Base-by-base conservation (phyloP, 495 filamentous ascomycete species). In the Penicillium turbatum region DNA sequence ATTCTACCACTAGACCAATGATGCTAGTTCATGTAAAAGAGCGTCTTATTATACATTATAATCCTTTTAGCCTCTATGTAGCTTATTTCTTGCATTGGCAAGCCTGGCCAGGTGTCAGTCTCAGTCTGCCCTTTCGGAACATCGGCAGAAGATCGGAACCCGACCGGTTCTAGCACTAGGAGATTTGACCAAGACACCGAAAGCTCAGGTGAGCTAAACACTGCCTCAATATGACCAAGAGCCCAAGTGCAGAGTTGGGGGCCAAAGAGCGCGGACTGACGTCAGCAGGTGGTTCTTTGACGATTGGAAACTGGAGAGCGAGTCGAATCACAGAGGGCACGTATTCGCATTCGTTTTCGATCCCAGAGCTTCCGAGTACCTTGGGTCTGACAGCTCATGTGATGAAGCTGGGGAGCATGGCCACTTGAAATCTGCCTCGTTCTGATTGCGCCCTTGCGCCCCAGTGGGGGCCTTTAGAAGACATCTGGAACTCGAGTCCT, bases 1-100 rank as follows among this genome's bases (percentile, higher is more conserved):
- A 79, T 79, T 79, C 73, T 79, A 79, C 76, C 76, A 79, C 76
- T 79, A 79, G 74, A 79, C 76, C 76, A 79, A 75, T 75, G 72
- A 76, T 75, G 75, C 75, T 70, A 54, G 34, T 66, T 52, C 0
- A 57, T 58, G 21, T 27, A 41, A 26, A 30, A 21, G 9, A 4
- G 37, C 16, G 5, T 16, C 1, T 37, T 37, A 16, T 37, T 15
- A 24, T 16, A 16, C 15, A 2, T 3, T 37, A 9, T 9, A 31
- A 7, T 31, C 1, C 6, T 31, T n/a, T n/a, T n/a, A n/a, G n/a
- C n/a, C n/a, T n/a, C n/a, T n/a, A n/a, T n/a, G n/a, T n/a, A n/a
- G n/a, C n/a, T n/a, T n/a, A n/a, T n/a, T n/a, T n/a, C n/a, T n/a
- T n/a, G n/a, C n/a, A n/a, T n/a, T n/a, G n/a, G n/a, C n/a, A n/a